Evolutionary conservation across 2,329 filamentous ascomycete genomes (phyloP).

Genomic region (Colletotrichum horii): DNA sequence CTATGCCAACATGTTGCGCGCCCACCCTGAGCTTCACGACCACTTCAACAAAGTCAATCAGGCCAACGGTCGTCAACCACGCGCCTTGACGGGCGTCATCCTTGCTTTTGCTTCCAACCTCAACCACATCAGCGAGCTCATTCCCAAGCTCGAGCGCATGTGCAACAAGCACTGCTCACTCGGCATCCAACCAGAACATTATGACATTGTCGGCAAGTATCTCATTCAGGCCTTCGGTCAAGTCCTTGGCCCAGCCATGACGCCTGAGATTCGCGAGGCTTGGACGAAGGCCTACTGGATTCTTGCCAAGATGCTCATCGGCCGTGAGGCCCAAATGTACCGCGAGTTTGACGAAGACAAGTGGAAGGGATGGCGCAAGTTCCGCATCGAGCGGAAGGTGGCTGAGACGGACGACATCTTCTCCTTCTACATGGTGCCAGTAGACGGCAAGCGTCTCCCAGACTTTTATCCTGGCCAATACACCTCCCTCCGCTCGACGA

Average conservation of each 20-base stretch:
- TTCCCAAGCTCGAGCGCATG: slow-evolving; percentile 58
- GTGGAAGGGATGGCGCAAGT: slow-evolving; percentile 73
- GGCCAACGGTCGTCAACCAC: slow-evolving; percentile 26
- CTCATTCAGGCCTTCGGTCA: slow-evolving; percentile 70
- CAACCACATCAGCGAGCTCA: slow-evolving; percentile 62
- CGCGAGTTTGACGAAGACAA: slow-evolving; percentile 51
- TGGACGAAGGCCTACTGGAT: slow-evolving; percentile 78
- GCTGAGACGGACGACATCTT: slow-evolving; percentile 71
- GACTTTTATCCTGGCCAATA: slow-evolving; percentile 75
- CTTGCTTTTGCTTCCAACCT: slow-evolving; percentile 76
- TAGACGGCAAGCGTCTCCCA: slow-evolving; percentile 66
- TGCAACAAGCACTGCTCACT: slow-evolving; percentile 79
- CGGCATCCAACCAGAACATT: slow-evolving; percentile 71
- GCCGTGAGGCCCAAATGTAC: slow-evolving; percentile 68
- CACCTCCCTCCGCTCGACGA: slow-evolving; percentile 65
- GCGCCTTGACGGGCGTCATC: slow-evolving; percentile 43
- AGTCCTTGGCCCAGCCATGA: slow-evolving; percentile 71
- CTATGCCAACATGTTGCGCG: slow-evolving; percentile 71
- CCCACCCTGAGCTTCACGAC: slow-evolving; percentile 70
- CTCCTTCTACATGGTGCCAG: slow-evolving; percentile 72
- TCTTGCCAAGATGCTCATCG: slow-evolving; percentile 75
- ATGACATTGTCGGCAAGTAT: slow-evolving; percentile 72
- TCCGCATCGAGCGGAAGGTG: slow-evolving; percentile 69
- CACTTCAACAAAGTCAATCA: slow-evolving; percentile 64
- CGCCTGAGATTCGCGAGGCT: slow-evolving; percentile 66